Percentiles rank a stretch among this genome's conserved stretches.
Conservation (phyloP, 1,139 yeast genomes). For the Zygotorulaspora mrakii region DNA sequence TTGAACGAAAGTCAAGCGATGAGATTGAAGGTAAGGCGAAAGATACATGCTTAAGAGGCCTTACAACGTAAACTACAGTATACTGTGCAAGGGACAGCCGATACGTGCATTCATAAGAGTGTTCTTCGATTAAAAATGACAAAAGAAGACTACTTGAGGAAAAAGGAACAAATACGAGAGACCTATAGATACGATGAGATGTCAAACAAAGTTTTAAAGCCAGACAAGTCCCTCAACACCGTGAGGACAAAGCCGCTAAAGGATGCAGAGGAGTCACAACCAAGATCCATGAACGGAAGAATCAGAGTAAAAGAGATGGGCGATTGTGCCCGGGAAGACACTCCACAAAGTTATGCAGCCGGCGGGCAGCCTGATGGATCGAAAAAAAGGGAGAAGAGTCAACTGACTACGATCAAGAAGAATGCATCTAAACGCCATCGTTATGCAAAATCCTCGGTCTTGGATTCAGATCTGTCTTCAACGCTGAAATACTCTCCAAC, state of each 20-base stretch:
- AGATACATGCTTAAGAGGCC: no score
- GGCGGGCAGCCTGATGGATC: no score
- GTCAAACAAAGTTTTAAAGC: slow-evolving; percentile 70
- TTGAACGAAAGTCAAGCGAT: background rate
- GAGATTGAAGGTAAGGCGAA: background rate
- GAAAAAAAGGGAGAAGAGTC: slow-evolving; percentile 14
- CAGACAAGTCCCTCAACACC: slow-evolving; percentile 48
- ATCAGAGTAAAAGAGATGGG: slow-evolving; percentile 71
- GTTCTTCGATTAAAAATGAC: slow-evolving; percentile 11
- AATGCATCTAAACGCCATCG: slow-evolving; percentile 9
- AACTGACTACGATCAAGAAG: slow-evolving; percentile 12
- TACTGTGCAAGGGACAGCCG: background rate
- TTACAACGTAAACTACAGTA: no score
- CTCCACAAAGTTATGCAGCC: no score
- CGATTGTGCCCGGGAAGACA: slow-evolving; percentile 39
- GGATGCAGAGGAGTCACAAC: slow-evolving; percentile 55
- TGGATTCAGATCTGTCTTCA: slow-evolving; percentile 39
- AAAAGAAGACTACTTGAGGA: slow-evolving; percentile 15
- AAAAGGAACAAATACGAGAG: slow-evolving; percentile 29
- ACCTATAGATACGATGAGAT: slow-evolving; percentile 58
- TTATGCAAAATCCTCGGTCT: slow-evolving; percentile 28
- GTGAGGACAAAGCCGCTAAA: slow-evolving; percentile 39
- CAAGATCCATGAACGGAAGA: slow-evolving; percentile 67
- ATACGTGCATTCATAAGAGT: background rate
- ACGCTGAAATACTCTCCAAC: slow-evolving; percentile 50